Conservation (phyloP, 1,284 basidiomycete species). For the Lentinus polychrous region DNA sequence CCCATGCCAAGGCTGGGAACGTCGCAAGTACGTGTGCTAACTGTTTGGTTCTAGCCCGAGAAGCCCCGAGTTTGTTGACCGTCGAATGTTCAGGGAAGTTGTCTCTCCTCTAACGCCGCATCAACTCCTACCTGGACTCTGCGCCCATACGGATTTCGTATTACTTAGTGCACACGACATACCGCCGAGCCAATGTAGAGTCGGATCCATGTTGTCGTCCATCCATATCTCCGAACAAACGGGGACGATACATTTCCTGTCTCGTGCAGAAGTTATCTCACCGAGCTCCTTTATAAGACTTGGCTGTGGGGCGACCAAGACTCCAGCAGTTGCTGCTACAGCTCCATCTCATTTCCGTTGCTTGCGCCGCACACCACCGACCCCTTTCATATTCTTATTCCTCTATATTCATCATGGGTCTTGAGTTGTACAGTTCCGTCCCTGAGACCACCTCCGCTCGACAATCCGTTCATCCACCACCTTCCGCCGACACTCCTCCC, state of each 20-base stretch:
- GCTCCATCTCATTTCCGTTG: constrained; percentile 3
- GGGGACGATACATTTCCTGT: neutral
- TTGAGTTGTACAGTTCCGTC: constrained; percentile 31
- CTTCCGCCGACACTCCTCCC: constrained; percentile 9
- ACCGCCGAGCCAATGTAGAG: no score
- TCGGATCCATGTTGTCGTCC: no score
- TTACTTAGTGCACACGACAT: neutral
- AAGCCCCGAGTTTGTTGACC: no score
- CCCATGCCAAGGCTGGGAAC: neutral
- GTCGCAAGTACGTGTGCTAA: neutral
- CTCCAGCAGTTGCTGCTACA: no score
- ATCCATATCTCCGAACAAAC: neutral
- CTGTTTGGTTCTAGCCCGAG: neutral
- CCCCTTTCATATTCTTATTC: constrained; percentile 11
- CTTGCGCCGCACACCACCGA: constrained; percentile 4
- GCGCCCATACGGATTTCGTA: neutral
- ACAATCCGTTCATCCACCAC: constrained; percentile 8
- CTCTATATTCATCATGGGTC: constrained; percentile 29
- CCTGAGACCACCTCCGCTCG: constrained; percentile 16
- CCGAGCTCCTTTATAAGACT: no score
- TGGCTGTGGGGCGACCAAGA: no score
- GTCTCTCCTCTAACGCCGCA: constrained; percentile 2
- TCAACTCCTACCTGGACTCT: neutral
- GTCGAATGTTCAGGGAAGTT: no score
- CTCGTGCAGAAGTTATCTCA: no score